A percentile compares a stretch with the other conserved stretches of the same genome.
These are phyloP conservation scores for Periconia macrospinosa DNA, from an alignment of 2,329 filamentous ascomycete species.

Conservation along the genomic window DNA sequence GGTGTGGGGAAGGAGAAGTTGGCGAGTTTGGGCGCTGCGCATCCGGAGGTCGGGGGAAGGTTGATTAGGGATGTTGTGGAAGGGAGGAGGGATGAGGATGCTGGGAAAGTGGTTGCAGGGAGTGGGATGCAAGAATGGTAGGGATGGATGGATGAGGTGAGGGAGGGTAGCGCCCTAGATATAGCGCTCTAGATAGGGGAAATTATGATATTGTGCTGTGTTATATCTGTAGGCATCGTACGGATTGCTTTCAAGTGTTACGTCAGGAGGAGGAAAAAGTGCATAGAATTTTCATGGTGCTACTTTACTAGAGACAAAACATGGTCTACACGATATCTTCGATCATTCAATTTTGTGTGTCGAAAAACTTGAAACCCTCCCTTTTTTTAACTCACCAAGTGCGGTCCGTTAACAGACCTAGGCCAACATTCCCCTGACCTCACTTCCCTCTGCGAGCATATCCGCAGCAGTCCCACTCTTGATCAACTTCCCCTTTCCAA, in stretches of 20 bases:
- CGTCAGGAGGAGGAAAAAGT: too few species aligned
- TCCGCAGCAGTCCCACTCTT: conserved; percentile 37
- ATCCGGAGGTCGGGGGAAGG: conserved; percentile 40
- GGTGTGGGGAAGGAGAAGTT: conserved; percentile 36
- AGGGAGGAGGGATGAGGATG: conserved; percentile 43
- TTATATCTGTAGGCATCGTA: too few species aligned
- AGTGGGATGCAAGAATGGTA: conserved; percentile 45
- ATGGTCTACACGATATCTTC: too few species aligned
- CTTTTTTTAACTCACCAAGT: neutral
- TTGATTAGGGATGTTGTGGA: conserved; percentile 45
- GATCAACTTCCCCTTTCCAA: conserved; percentile 55
- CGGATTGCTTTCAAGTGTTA: too few species aligned
- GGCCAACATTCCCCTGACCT: conserved; percentile 39
- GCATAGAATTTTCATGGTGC: too few species aligned
- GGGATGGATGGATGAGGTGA: neutral
- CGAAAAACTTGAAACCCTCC: neutral
- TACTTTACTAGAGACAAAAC: too few species aligned
- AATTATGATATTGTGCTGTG: too few species aligned
- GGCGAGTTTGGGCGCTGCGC: conserved; percentile 42
- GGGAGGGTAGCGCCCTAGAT: too few species aligned
- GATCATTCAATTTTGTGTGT: too few species aligned
- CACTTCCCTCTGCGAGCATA: conserved; percentile 38
- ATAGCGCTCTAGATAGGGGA: too few species aligned
- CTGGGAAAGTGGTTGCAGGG: conserved; percentile 40
- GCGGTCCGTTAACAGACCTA: neutral